Evolutionary conservation across 2,329 filamentous ascomycete species (phyloP).

Genomic region (Diaporthe helianthi): DNA sequence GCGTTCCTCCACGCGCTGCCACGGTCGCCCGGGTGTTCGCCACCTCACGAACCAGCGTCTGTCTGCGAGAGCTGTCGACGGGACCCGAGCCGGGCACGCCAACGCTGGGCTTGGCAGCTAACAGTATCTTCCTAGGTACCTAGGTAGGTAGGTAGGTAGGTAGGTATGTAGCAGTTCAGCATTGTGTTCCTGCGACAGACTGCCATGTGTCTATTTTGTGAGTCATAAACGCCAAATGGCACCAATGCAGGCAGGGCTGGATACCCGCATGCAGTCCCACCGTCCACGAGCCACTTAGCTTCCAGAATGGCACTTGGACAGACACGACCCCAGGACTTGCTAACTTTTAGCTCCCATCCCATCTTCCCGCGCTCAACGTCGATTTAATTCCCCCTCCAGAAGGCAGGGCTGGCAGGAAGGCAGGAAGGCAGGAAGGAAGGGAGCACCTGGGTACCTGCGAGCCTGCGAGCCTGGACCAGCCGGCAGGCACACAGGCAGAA

Average conservation of each 20-base stretch:
- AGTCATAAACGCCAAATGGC: constrained; percentile 34
- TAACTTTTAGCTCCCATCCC: constrained; percentile 27
- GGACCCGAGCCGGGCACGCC: constrained; percentile 13
- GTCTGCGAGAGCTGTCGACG: background rate
- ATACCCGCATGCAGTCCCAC: constrained; percentile 31
- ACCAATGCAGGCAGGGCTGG: constrained; percentile 26
- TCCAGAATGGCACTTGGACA: constrained; percentile 5
- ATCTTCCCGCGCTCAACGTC: constrained; percentile 33
- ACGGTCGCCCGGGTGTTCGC: constrained; percentile 10
- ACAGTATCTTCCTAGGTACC: no score
- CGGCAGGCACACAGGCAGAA: background rate
- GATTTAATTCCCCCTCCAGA: constrained; percentile 10
- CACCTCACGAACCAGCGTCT: constrained; percentile 24
- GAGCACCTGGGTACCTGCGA: no score
- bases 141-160: no score
- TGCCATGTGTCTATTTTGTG: constrained; percentile 25
- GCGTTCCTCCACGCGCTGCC: constrained; percentile 10
- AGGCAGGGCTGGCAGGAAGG: no score
- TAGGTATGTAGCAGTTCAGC: no score
- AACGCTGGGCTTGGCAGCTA: constrained; percentile 19
- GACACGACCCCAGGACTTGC: constrained; percentile 12
- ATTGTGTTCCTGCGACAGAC: constrained; percentile 19
- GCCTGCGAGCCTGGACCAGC: constrained; percentile 28
- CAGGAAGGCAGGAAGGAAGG: no score
- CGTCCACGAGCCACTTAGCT: constrained; percentile 25